Evolutionary conservation across 139 green algal species (phyloP).

Genomic region (Haematococcus sp.): DNA sequence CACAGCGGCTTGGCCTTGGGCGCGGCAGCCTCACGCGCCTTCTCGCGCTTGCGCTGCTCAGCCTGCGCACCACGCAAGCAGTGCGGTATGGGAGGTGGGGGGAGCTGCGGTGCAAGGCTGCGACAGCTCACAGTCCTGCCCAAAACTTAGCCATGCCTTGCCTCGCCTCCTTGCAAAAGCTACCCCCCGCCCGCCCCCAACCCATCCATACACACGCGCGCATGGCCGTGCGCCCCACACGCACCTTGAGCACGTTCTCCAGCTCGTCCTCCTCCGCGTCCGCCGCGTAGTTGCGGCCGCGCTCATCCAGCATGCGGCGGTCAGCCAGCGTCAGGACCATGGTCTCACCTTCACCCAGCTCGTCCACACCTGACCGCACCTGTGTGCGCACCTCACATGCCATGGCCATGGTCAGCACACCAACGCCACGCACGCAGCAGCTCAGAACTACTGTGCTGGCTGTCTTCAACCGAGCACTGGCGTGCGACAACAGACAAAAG

Average conservation of each 20-base stretch:
- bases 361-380: slow-evolving; percentile 51
- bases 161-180: too few species aligned
- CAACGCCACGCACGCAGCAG: too few species aligned
- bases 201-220: neutral
- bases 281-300: slow-evolving; percentile 54
- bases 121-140: too few species aligned
- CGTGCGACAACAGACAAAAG: too few species aligned
- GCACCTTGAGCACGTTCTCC: slow-evolving; percentile 75
- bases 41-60: slow-evolving; percentile 71
- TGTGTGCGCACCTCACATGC: slow-evolving; percentile 1
- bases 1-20: slow-evolving; percentile 76
- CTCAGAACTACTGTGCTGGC: too few species aligned
- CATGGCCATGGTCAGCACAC: neutral
- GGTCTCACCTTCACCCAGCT: slow-evolving; percentile 70
- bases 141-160: too few species aligned
- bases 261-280: slow-evolving; percentile 75
- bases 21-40: slow-evolving; percentile 59
- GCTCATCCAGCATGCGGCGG: slow-evolving; percentile 72
- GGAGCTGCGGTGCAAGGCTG: too few species aligned
- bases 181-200: too few species aligned
- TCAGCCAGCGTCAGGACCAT: slow-evolving; percentile 88
- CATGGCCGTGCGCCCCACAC: neutral
- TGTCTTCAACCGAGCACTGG: too few species aligned
- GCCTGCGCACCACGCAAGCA: slow-evolving; percentile 25
- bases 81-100: too few species aligned